Base-by-base conservation (phyloP, 768 basidiomycete genomes). In the Nidula microcarpa region DNA sequence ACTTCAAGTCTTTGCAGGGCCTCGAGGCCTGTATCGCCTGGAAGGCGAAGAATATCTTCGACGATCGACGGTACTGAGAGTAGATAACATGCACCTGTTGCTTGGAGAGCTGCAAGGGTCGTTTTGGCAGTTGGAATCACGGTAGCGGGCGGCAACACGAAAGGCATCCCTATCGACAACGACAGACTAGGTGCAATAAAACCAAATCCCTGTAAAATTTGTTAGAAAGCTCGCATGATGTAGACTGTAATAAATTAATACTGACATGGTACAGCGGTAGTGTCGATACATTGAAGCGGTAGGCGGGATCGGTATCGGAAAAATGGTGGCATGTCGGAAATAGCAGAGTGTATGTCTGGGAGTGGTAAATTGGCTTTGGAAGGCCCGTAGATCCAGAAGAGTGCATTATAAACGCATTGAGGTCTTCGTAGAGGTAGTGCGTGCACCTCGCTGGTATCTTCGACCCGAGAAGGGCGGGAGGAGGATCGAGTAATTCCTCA, bases 361-460 rank as follows among this genome's bases (percentile, higher is more conserved):
- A 61, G 37, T 72, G 70, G 45, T 58, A 65, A 32, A 80, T 73
- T 1, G 77, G 69, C 59, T 80, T 80, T 1, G 78, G 78, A 36
- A 77, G 65, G n/a, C 76, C 79, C 2, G 76, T 78, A 5, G 78
- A 79, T 10, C 78, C 79, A 3, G 75, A 79, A 0, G 78, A 76
- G 54, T 80, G 79, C 49, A 80, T 56, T n/a, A 79, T 75, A 13
- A 77, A 50, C 0, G 72, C 72, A 13, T 74, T 70, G 1, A 68
- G 57, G 52, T 76, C 73, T 18, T 63, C 51, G 7, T 65, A 62
- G 4, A 48, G 45, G 50, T 58, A 63, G 4, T 54, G 50, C 1
- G 47, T 54, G 43, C 64, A 71, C 44, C 54, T 53, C 4, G 66
- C 62, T 30, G 72, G 71, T 8, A 68, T 52, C 5, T 55, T 51